Evolutionary conservation across 441 rosid genomes (phyloP).

Genomic region (Jatropha multifida): DNA sequence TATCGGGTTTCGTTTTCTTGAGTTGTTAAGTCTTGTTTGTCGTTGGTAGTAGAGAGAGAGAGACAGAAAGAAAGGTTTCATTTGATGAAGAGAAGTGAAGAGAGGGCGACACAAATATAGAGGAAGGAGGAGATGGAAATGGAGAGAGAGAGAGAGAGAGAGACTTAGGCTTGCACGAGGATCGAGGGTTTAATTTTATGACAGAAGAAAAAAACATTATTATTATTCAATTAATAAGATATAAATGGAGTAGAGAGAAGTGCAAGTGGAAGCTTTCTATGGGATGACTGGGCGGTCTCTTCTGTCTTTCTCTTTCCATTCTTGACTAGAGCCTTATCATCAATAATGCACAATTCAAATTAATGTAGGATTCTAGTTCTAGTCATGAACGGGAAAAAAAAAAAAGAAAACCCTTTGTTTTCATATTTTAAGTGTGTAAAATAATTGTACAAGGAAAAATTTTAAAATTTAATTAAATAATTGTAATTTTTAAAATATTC

Average conservation of each 20-base stretch:
- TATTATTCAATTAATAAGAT: neutral
- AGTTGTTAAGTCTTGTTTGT: too few species aligned
- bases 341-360: too few species aligned
- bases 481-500: too few species aligned
- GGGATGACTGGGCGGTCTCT: constrained; percentile 57
- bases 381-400: too few species aligned
- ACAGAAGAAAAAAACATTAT: neutral
- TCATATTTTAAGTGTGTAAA: too few species aligned
- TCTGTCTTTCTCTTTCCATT: constrained; percentile 34
- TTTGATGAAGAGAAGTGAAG: constrained; percentile 19
- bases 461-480: too few species aligned
- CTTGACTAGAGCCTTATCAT: neutral
- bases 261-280: constrained; percentile 61
- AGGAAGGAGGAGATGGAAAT: constrained; percentile 36
- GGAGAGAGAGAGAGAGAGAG: constrained; percentile 24
- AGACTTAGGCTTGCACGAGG: constrained; percentile 23
- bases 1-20: neutral
- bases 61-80: constrained; percentile 9
- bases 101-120: constrained; percentile 63
- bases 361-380: too few species aligned
- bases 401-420: too few species aligned
- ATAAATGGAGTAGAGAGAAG: constrained; percentile 22
- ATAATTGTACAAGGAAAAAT: too few species aligned
- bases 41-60: neutral
- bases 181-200: constrained; percentile 29